phyloP scores from a whole-genome alignment of 805 yeast species.

The Myxozyma nipponensis region DNA sequence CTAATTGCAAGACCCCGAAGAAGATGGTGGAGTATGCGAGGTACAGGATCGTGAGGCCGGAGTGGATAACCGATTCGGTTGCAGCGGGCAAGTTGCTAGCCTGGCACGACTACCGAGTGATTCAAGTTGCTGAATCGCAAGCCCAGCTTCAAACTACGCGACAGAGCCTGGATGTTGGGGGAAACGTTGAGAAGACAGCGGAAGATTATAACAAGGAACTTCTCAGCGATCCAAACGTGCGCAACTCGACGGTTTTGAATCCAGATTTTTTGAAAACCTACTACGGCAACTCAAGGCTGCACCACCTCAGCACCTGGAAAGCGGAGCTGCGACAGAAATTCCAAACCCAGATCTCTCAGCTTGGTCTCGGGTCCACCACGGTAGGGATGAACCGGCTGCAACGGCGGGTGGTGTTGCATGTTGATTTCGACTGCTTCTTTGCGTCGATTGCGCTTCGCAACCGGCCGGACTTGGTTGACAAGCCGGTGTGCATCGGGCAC shows the following conservation, averaged over 20 bases:
- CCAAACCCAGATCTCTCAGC: constrained; percentile 32
- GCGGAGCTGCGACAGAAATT: constrained; percentile 63
- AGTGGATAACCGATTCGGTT: constrained; percentile 73
- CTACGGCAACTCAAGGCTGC: constrained; percentile 78
- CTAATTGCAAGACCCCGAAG: constrained; percentile 60
- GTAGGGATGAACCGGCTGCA: too few species aligned
- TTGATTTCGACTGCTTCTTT: constrained; percentile 93
- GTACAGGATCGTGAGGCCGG: constrained; percentile 73
- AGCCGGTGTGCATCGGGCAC: constrained; percentile 62
- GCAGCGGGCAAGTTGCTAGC: constrained; percentile 46
- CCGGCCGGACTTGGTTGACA: constrained; percentile 52
- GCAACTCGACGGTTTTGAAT: constrained; percentile 57
- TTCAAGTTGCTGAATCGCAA: constrained; percentile 10
- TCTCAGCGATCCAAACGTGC: constrained; percentile 14
- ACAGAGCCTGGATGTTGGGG: too few species aligned
- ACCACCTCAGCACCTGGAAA: constrained; percentile 86
- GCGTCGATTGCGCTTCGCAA: constrained; percentile 74
- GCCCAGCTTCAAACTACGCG: background rate
- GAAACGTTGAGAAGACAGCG: background rate
- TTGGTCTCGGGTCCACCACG: background rate
- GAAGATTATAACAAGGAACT: constrained; percentile 9
- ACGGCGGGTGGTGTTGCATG: constrained; percentile 55
- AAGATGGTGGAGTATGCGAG: constrained; percentile 62
- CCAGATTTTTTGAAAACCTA: constrained; percentile 70
- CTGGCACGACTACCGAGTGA: constrained; percentile 65